Percentiles rank a stretch among this genome's conserved stretches.
These are phyloP conservation scores for Orbilia blumenaviensis DNA, from an alignment of 2,329 filamentous ascomycete species.

Conservation along the genomic window DNA sequence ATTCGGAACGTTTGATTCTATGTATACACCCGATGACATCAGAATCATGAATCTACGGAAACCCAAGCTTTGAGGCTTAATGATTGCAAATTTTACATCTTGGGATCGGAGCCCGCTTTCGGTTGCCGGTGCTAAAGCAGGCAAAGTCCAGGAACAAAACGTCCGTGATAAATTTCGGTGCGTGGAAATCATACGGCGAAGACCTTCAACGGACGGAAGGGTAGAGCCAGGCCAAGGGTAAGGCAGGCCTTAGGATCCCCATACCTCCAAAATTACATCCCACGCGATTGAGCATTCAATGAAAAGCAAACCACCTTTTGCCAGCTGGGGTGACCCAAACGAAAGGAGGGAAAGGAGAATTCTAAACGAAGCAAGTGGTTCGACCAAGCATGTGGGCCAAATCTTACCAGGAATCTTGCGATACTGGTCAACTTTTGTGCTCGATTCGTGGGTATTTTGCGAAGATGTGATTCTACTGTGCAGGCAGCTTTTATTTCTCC, in stretches of 20 bases:
- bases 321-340: background rate
- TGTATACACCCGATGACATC: slow-evolving; percentile 17
- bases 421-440: slow-evolving; percentile 14
- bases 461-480: slow-evolving; percentile 5
- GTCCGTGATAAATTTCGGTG: slow-evolving; percentile 17
- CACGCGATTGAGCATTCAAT: slow-evolving; percentile 46
- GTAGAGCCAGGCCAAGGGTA: slow-evolving; percentile 4
- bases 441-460: slow-evolving; percentile 7
- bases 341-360: slow-evolving; percentile 3
- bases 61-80: slow-evolving; percentile 23
- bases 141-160: slow-evolving; percentile 39
- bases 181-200: slow-evolving; percentile 10
- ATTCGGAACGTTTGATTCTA: slow-evolving; percentile 21
- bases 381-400: slow-evolving; percentile 11
- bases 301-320: background rate
- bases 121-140: slow-evolving; percentile 20
- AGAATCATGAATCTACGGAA: slow-evolving; percentile 19
- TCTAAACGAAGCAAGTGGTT: slow-evolving; percentile 12
- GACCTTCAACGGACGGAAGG: slow-evolving; percentile 27
- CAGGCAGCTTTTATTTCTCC: slow-evolving; percentile 5
- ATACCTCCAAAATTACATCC: slow-evolving; percentile 51
- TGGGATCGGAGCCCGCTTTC: slow-evolving; percentile 8
- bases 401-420: slow-evolving; percentile 10
- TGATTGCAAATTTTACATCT: slow-evolving; percentile 17
- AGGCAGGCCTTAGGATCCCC: slow-evolving; percentile 12